These are phyloP conservation scores for Mimosa bimucronata DNA, from an alignment of 306 rosid genomes.

Conservation along the genomic window DNA sequence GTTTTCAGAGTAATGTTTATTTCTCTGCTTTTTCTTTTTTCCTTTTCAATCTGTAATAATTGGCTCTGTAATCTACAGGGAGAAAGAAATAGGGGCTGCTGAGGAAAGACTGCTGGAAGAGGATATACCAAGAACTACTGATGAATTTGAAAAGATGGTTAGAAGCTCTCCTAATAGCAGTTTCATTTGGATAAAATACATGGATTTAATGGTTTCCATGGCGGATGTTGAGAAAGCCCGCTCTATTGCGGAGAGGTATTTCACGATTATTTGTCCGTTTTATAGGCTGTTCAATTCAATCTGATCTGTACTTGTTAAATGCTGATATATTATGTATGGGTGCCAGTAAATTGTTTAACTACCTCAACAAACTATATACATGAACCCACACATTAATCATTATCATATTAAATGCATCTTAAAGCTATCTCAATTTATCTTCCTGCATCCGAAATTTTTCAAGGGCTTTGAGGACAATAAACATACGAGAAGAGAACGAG, in stretches of 20 bases:
- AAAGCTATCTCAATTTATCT: constrained; percentile 23
- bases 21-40: neutral
- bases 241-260: constrained; percentile 84
- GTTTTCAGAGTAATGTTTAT: constrained; percentile 9
- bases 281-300: neutral
- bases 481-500: constrained; percentile 86
- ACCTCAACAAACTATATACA: too few species aligned
- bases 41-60: neutral
- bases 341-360: too few species aligned
- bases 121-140: constrained; percentile 80
- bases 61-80: constrained; percentile 53
- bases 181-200: constrained; percentile 84
- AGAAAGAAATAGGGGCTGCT: constrained; percentile 70
- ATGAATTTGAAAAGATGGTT: constrained; percentile 90
- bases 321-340: too few species aligned
- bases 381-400: too few species aligned
- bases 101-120: constrained; percentile 87
- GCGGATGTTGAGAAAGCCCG: constrained; percentile 93
- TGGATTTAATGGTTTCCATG: constrained; percentile 75
- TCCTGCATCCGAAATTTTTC: constrained; percentile 29
- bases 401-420: neutral
- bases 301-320: too few species aligned
- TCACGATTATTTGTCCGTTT: neutral
- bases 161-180: constrained; percentile 93
- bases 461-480: constrained; percentile 91